Percentiles rank a stretch among this genome's conserved stretches.
These are phyloP conservation scores for Uronychia setigera DNA, from an alignment of 73 alveolate genomes.

Conservation along the genomic window DNA sequence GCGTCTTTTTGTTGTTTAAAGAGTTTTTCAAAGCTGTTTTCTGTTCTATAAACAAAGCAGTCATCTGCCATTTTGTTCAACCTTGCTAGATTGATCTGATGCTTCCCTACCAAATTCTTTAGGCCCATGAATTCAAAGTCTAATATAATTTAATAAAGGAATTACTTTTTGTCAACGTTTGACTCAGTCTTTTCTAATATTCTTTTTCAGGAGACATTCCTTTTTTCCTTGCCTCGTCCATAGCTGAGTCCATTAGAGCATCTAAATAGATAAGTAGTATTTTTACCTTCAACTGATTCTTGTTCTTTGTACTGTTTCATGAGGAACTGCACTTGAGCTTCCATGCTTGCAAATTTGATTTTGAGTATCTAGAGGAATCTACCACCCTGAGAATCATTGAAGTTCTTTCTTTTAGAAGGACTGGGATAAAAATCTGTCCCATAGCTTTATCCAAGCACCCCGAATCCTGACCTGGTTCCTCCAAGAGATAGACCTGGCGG, in stretches of 20 bases:
- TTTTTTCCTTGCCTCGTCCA: not conserved
- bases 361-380: not conserved
- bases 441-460: not conserved
- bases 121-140: not conserved
- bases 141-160: not conserved
- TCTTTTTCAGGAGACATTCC: not conserved
- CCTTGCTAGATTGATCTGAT: not conserved
- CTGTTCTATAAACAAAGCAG: not conserved
- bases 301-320: not conserved
- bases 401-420: not conserved
- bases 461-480: not conserved
- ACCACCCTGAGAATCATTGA: not conserved
- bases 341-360: not conserved
- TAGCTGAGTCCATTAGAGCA: not conserved
- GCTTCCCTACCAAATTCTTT: not conserved
- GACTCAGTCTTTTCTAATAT: not conserved
- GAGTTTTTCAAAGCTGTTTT: not conserved
- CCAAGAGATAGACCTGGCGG: no score
- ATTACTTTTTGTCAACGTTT: not conserved
- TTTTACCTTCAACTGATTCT: not conserved
- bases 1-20: not conserved
- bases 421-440: not conserved
- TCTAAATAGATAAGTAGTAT: not conserved
- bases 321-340: not conserved
- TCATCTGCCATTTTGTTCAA: not conserved